phyloP scores from a whole-genome alignment of 768 basidiomycete genomes.

The Trametes cubensis region DNA sequence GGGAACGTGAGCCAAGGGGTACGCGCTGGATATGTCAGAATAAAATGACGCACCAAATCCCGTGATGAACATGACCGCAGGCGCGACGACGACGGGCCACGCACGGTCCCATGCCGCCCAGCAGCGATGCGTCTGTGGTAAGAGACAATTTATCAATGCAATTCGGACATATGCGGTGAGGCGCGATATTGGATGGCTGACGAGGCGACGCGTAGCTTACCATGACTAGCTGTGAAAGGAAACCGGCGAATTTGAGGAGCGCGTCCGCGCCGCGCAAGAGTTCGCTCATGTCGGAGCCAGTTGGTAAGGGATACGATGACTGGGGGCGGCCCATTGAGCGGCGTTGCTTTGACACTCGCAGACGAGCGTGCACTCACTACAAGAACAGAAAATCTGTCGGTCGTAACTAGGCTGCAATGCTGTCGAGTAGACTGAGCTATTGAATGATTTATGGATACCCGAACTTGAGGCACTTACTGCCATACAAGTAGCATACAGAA shows the following conservation, averaged over 20 bases:
- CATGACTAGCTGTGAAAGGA: slow-evolving; percentile 19
- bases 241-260: slow-evolving; percentile 6
- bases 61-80: slow-evolving; percentile 7
- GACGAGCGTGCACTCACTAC: slow-evolving; percentile 1
- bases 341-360: too few relatives aligned
- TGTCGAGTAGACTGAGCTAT: background rate
- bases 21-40: background rate
- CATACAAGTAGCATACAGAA: slow-evolving; percentile 10
- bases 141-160: background rate
- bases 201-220: background rate
- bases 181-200: background rate
- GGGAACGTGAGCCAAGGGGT: background rate
- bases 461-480: background rate
- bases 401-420: slow-evolving; percentile 19
- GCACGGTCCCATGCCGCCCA: slow-evolving; percentile 20
- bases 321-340: background rate
- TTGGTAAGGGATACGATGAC: slow-evolving; percentile 11
- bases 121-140: slow-evolving; percentile 20
- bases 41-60: slow-evolving; percentile 12
- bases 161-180: background rate
- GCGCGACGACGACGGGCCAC: slow-evolving; percentile 2
- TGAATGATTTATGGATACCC: background rate
- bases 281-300: slow-evolving; percentile 14
- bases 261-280: slow-evolving; percentile 13
- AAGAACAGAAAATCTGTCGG: slow-evolving; percentile 13